Percentiles rank a stretch among this genome's conserved stretches.
Conservation (phyloP, 208 protist genomes). For the Leishmania amazonensis region DNA sequence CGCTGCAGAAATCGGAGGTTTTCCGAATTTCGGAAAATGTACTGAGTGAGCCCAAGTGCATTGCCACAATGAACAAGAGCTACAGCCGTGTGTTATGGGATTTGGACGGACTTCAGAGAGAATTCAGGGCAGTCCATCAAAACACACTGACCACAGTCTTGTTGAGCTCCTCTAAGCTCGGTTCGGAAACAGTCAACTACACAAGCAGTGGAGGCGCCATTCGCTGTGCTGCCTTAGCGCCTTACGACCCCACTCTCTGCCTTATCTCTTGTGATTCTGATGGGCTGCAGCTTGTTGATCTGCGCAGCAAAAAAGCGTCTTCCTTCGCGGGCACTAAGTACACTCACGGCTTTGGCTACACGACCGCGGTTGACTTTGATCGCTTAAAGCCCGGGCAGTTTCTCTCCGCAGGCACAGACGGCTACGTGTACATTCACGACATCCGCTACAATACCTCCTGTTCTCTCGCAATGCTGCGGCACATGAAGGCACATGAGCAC, state of each 20-base stretch:
- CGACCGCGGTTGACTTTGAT: conserved; percentile 70
- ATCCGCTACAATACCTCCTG: conserved; percentile 47
- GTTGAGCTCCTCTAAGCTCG: conserved; percentile 39
- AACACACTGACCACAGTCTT: conserved; percentile 40
- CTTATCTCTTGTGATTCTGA: conserved; percentile 40
- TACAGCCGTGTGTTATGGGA: conserved; percentile 76
- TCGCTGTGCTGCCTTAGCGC: conserved; percentile 57
- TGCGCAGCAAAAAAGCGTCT: conserved; percentile 49
- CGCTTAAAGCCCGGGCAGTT: conserved; percentile 59
- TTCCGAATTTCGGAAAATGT: conserved; percentile 49
- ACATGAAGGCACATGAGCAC: conserved; percentile 75
- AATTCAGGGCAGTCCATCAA: conserved; percentile 36
- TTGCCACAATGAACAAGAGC: conserved; percentile 23
- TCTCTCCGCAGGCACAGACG: conserved; percentile 70
- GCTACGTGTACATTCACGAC: conserved; percentile 74
- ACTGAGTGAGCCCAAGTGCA: conserved; percentile 39
- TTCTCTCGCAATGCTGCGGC: conserved; percentile 2
- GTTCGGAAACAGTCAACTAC: conserved; percentile 42
- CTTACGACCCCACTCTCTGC: conserved; percentile 74
- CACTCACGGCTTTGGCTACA: conserved; percentile 64
- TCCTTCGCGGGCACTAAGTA: conserved; percentile 24
- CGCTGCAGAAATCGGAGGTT: conserved; percentile 27
- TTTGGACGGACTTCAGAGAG: conserved; percentile 78
- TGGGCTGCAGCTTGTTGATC: conserved; percentile 65
- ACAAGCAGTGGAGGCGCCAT: conserved; percentile 24